A percentile compares a stretch with the other conserved stretches of the same genome.
These are phyloP conservation scores for Sporothrix dimorphospora DNA, from an alignment of 2,329 filamentous ascomycete species.

Conservation along the genomic window DNA sequence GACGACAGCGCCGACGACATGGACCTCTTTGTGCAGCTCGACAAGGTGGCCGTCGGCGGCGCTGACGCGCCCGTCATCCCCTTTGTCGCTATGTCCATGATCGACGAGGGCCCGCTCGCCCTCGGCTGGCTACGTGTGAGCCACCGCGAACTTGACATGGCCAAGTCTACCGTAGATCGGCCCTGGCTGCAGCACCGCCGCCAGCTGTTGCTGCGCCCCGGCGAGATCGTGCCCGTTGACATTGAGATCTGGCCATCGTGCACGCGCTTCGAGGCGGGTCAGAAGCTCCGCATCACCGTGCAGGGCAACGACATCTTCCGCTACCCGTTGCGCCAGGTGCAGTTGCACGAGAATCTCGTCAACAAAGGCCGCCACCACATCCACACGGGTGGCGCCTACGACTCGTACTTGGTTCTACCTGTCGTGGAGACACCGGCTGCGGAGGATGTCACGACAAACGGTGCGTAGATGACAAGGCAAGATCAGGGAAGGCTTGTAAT, in stretches of 20 bases:
- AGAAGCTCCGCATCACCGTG: background rate
- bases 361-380: background rate
- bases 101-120: background rate
- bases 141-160: background rate
- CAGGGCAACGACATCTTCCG: constrained; percentile 5
- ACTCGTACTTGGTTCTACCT: background rate
- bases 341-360: background rate
- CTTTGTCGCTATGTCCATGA: background rate
- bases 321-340: background rate
- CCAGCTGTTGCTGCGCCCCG: background rate
- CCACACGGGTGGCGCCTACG: background rate
- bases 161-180: background rate
- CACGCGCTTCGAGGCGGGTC: background rate
- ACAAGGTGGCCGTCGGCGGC: background rate
- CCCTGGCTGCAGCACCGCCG: background rate
- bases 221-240: background rate
- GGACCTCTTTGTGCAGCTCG: background rate
- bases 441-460: background rate
- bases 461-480: no score
- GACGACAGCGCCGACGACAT: background rate
- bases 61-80: background rate
- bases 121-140: background rate
- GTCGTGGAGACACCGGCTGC: background rate
- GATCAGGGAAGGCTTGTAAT: no score
- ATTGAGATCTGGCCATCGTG: background rate